Conservation (phyloP, 371 early-diverging fungal species). For the Mortierella sp. region DNA sequence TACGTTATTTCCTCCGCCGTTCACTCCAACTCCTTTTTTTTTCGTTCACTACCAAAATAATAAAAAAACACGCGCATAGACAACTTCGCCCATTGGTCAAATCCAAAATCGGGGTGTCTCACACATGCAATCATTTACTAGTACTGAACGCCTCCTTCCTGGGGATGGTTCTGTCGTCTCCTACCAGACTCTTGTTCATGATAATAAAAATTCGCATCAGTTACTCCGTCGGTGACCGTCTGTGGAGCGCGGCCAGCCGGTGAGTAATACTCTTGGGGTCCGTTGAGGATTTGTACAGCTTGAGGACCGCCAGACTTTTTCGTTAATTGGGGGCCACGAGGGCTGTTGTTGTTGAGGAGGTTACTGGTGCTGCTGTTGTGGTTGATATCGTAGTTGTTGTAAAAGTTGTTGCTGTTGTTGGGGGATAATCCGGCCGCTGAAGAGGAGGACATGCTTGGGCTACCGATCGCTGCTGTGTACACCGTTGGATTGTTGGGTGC, state of each 20-base stretch:
- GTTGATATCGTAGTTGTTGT: background rate
- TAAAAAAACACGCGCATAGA: too few species aligned
- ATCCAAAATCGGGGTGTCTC: too few species aligned
- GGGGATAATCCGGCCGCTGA: background rate
- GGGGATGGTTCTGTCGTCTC: conserved; percentile 16
- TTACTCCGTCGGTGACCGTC: background rate
- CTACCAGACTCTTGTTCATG: conserved; percentile 15
- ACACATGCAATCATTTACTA: background rate
- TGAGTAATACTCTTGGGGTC: conserved; percentile 13
- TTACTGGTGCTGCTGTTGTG: background rate
- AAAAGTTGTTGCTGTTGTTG: background rate
- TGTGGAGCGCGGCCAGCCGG: conserved; percentile 15
- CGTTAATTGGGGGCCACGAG: background rate
- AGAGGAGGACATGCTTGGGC: conserved; percentile 5
- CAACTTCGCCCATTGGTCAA: too few species aligned
- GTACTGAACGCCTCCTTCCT: background rate
- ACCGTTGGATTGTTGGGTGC: background rate
- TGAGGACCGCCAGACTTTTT: conserved; percentile 10
- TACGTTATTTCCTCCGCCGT: too few species aligned
- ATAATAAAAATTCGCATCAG: background rate
- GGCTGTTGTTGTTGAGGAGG: background rate
- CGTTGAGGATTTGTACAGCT: background rate
- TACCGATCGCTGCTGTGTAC: background rate
- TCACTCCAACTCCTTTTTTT: too few species aligned
- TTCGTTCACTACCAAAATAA: too few species aligned